A percentile compares a stretch with the other conserved stretches of the same genome.
Evolutionary conservation across 345 rosid genomes (phyloP).

Genomic region (Bruguiera gymnorhiza): DNA sequence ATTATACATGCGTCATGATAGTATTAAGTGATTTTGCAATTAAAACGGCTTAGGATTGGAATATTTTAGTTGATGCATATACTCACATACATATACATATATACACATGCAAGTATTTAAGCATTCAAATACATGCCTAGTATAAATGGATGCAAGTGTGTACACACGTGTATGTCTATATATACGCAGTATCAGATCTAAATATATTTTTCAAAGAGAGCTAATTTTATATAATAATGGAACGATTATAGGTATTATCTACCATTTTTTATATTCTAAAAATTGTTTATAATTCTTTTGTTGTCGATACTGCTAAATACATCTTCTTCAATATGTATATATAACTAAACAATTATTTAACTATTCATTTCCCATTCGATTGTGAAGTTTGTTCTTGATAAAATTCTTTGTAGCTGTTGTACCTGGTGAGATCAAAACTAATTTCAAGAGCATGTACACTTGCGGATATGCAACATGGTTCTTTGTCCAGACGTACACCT

Average conservation of each 20-base stretch:
- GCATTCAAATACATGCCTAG: no score
- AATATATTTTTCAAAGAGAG: no score
- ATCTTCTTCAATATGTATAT: conserved; percentile 1
- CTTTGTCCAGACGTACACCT: background rate
- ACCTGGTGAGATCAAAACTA: background rate
- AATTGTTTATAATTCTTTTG: background rate
- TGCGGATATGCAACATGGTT: background rate
- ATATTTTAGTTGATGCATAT: background rate
- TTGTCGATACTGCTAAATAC: conserved; percentile 2
- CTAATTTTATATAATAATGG: no score
- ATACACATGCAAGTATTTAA: background rate
- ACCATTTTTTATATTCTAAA: background rate
- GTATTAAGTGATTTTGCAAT: background rate
- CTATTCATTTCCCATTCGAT: background rate
- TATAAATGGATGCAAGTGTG: no score
- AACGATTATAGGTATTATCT: background rate
- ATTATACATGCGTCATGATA: background rate
- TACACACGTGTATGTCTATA: no score
- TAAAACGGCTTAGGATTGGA: no score
- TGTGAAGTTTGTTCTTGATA: background rate
- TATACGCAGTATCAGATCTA: no score
- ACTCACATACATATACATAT: background rate
- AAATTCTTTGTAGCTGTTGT: background rate
- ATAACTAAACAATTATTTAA: background rate
- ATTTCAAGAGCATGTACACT: background rate